A percentile compares a stretch with the other conserved stretches of the same genome.
phyloP scores from a whole-genome alignment of 2,329 filamentous ascomycete genomes.

The Cladosporium sp. region DNA sequence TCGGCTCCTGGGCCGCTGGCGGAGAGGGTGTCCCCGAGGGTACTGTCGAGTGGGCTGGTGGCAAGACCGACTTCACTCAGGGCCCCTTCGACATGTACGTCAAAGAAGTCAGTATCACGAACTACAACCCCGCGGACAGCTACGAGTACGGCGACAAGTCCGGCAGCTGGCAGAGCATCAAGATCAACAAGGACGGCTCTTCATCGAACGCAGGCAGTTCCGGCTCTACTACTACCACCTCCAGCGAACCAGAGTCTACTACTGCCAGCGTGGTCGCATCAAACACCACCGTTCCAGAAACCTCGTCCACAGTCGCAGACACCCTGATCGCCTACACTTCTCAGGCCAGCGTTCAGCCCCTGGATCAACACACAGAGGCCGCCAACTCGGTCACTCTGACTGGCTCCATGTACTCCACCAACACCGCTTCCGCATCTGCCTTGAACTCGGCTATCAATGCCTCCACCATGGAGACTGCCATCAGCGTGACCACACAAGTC shows the following conservation, averaged over 20 bases:
- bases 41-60: conserved; percentile 68
- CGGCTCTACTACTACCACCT: conserved; percentile 26
- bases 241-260: conserved; percentile 29
- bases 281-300: conserved; percentile 23
- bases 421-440: conserved; percentile 29
- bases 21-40: conserved; percentile 51
- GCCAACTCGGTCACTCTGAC: conserved; percentile 27
- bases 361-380: conserved; percentile 26
- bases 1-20: conserved; percentile 53
- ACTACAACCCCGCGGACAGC: conserved; percentile 52
- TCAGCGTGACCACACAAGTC: conserved; percentile 12
- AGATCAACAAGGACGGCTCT: conserved; percentile 35
- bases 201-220: background rate
- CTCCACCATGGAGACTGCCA: conserved; percentile 21
- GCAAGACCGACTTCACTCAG: conserved; percentile 50
- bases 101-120: conserved; percentile 51
- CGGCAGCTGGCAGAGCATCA: conserved; percentile 52
- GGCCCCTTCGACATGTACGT: conserved; percentile 56
- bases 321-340: conserved; percentile 22
- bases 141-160: conserved; percentile 54
- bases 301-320: conserved; percentile 29
- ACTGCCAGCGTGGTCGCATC: conserved; percentile 21
- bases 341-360: conserved; percentile 26
- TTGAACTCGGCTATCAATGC: conserved; percentile 24
- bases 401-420: conserved; percentile 29